A percentile compares a stretch with the other conserved stretches of the same genome.
phyloP scores from a whole-genome alignment of 2,329 filamentous ascomycete species.

The Colletotrichum incanum region DNA sequence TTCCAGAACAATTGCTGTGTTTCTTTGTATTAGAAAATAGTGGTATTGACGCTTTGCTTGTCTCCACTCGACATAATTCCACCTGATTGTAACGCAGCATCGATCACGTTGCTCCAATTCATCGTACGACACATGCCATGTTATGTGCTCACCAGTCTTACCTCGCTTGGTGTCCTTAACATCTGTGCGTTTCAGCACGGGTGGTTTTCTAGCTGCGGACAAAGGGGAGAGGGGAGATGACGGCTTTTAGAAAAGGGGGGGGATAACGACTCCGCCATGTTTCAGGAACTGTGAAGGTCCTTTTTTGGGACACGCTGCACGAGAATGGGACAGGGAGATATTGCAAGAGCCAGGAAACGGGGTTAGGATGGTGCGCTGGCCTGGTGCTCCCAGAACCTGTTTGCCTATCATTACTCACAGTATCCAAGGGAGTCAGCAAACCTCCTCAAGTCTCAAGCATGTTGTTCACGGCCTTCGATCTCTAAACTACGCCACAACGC shows the following conservation, averaged over 20 bases:
- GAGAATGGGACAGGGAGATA: background rate
- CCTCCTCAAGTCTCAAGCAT: background rate
- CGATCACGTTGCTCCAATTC: background rate
- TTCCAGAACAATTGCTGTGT: background rate
- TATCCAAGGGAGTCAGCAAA: background rate
- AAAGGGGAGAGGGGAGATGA: slow-evolving; percentile 1
- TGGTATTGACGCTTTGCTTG: background rate
- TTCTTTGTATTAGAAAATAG: background rate
- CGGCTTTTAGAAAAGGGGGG: background rate
- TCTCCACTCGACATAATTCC: too few relatives aligned
- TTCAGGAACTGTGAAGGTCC: slow-evolving; percentile 26
- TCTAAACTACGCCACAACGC: background rate
- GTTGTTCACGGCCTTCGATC: too few relatives aligned
- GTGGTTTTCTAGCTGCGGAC: background rate
- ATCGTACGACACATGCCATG: slow-evolving; percentile 17
- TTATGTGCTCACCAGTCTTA: background rate
- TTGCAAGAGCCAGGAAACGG: background rate
- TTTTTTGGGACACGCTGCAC: background rate
- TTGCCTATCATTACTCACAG: background rate
- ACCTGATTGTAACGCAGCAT: background rate
- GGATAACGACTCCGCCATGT: slow-evolving; percentile 32
- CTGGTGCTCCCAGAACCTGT: background rate
- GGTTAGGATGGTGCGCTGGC: background rate
- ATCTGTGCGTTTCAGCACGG: slow-evolving; percentile 38
- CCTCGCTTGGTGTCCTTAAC: slow-evolving; percentile 9